phyloP scores from a whole-genome alignment of 495 filamentous ascomycete species.

The Aspergillus ostianus region DNA sequence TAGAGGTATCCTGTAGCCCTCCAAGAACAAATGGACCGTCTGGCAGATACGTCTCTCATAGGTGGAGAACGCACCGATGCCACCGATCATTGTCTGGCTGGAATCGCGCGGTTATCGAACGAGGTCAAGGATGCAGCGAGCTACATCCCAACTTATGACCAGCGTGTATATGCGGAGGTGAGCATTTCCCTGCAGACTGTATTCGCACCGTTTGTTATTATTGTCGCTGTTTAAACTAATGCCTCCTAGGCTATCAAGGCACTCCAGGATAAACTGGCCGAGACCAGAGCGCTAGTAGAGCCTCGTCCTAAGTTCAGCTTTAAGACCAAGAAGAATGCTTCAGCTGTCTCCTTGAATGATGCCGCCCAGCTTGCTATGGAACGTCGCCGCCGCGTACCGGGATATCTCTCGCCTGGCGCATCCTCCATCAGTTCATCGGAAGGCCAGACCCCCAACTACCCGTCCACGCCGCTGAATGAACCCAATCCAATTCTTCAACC shows the following conservation, averaged over 20 bases:
- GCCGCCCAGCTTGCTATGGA: conserved; percentile 51
- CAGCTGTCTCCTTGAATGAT: conserved; percentile 56
- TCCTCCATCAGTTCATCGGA: conserved; percentile 52
- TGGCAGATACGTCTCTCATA: conserved; percentile 49
- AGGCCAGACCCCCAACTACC: conserved; percentile 51
- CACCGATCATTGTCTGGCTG: conserved; percentile 64
- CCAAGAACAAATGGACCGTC: conserved; percentile 58
- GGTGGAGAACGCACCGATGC: conserved; percentile 61
- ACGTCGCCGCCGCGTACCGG: conserved; percentile 41
- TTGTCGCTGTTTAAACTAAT: conserved; percentile 3
- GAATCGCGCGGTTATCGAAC: conserved; percentile 64
- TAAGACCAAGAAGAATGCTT: conserved; percentile 61
- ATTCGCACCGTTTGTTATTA: not conserved
- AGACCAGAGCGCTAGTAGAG: conserved; percentile 53
- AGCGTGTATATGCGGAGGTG: conserved; percentile 71
- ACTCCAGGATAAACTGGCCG: conserved; percentile 62
- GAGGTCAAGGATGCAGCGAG: conserved; percentile 66
- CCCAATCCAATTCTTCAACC: conserved; percentile 37
- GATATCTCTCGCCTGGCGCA: conserved; percentile 40
- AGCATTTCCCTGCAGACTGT: conserved; percentile 1
- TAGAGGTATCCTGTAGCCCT: conserved; percentile 43
- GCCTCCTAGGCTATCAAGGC: conserved; percentile 61
- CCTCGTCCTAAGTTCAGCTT: conserved; percentile 73
- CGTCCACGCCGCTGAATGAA: conserved; percentile 50
- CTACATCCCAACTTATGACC: conserved; percentile 74